These are phyloP conservation scores for Elsinoe ampelina DNA, from an alignment of 2,329 filamentous ascomycete genomes.

Conservation along the genomic window DNA sequence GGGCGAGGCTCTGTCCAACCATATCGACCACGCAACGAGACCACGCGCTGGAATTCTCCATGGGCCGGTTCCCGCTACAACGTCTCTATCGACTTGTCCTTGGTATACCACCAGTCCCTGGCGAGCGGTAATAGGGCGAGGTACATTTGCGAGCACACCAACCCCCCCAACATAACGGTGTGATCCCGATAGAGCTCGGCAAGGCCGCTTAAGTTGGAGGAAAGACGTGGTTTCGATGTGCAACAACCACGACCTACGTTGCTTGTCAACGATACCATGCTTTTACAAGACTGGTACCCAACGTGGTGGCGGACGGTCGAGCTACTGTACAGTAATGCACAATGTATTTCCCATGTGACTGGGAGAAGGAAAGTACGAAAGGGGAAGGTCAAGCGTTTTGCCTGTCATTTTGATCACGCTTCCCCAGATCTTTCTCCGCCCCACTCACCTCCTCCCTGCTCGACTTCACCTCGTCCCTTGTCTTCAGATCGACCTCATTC, in stretches of 20 bases:
- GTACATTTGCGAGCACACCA: neutral
- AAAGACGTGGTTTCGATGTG: neutral
- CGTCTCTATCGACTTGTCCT: neutral
- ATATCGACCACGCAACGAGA: neutral
- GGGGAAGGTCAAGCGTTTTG: neutral
- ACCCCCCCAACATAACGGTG: neutral
- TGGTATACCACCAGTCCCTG: neutral
- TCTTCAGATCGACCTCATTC: neutral
- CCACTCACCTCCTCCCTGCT: too few relatives aligned
- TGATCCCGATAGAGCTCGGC: neutral
- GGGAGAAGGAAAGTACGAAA: neutral
- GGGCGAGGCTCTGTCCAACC: neutral
- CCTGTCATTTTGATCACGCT: neutral
- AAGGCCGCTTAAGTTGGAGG: neutral
- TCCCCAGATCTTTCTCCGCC: neutral
- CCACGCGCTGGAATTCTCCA: neutral
- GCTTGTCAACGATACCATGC: neutral
- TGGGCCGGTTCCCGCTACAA: neutral
- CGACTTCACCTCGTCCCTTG: neutral
- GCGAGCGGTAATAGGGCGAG: neutral
- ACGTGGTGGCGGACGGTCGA: neutral
- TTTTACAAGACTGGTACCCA: neutral
- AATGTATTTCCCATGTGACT: neutral
- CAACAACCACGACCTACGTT: neutral
- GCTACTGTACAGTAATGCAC: neutral